A percentile compares a stretch with the other conserved stretches of the same genome.
These are phyloP conservation scores for Micractinium conductrix DNA, from an alignment of 139 green algal genomes.

Conservation along the genomic window DNA sequence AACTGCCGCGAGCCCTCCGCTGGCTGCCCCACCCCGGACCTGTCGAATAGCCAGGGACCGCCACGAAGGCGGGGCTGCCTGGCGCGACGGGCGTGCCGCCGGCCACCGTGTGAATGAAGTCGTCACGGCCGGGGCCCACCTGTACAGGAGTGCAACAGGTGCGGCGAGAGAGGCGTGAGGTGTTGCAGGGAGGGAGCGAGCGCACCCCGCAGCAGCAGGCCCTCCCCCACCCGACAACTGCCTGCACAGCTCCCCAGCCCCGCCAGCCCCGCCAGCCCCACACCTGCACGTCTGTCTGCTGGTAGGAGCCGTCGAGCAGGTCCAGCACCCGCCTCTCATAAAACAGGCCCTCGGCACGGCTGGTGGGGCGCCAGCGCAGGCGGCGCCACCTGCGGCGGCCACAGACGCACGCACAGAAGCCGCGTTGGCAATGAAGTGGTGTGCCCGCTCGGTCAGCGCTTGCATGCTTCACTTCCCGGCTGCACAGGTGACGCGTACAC, in stretches of 20 bases:
- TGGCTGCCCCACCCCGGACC: too few relatives aligned
- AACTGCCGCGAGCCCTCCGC: too few relatives aligned
- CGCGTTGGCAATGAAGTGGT: neutral
- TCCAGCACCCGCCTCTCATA: conserved; percentile 59
- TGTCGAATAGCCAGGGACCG: conserved; percentile 15
- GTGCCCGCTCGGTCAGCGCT: neutral
- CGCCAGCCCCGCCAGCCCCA: neutral
- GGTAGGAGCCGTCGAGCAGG: conserved; percentile 20
- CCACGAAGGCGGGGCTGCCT: conserved; percentile 61
- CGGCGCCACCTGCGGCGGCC: conserved; percentile 29
- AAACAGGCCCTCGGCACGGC: conserved; percentile 44
- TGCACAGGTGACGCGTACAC: too few relatives aligned
- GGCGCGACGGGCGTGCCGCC: conserved; percentile 17
- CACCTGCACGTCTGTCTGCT: conserved; percentile 10
- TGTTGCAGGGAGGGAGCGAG: neutral
- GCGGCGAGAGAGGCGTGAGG: neutral
- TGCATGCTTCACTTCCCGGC: too few relatives aligned
- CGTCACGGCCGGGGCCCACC: conserved; percentile 57
- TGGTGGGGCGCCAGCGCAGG: conserved; percentile 65
- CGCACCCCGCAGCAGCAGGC: neutral
- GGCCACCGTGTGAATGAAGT: conserved; percentile 75
- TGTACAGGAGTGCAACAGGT: conserved; percentile 31
- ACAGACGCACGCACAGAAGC: too few relatives aligned
- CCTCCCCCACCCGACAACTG: too few relatives aligned
- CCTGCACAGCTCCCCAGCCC: too few relatives aligned